Conservation (phyloP, 495 filamentous ascomycete species). For the Xylaria longipes region DNA sequence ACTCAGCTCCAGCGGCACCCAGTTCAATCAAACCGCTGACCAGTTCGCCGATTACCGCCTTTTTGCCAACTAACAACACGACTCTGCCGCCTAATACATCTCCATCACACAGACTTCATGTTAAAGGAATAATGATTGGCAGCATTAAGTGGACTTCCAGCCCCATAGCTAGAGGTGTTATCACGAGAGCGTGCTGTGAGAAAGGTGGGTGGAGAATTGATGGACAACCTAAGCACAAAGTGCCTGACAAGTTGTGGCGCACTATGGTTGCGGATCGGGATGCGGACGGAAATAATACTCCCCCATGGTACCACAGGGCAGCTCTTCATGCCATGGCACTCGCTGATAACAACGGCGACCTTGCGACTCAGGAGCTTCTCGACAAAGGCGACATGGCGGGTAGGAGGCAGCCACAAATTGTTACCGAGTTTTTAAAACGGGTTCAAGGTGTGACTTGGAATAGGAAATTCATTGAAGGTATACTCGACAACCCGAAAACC, state of each 20-base stretch:
- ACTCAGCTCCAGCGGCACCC: too few species aligned
- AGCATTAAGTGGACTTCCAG: background rate
- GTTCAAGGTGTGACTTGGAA: slow-evolving; percentile 40
- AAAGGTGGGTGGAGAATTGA: too few species aligned
- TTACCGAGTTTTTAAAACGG: slow-evolving; percentile 31
- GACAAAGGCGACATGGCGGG: background rate
- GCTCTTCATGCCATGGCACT: slow-evolving; percentile 25
- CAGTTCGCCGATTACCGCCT: too few species aligned
- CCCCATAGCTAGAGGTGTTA: slow-evolving; percentile 6
- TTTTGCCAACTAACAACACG: too few species aligned
- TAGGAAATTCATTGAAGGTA: slow-evolving; percentile 31
- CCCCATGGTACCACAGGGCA: slow-evolving; percentile 29
- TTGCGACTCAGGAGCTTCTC: slow-evolving; percentile 19
- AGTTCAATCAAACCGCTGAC: too few species aligned
- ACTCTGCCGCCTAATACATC: too few species aligned
- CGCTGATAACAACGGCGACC: slow-evolving; percentile 20
- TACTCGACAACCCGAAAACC: background rate
- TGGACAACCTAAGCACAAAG: background rate
- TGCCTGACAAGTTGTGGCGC: slow-evolving; percentile 33
- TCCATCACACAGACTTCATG: background rate
- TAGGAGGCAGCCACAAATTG: background rate
- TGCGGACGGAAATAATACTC: slow-evolving; percentile 26
- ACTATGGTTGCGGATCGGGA: slow-evolving; percentile 37
- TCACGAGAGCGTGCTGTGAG: background rate
- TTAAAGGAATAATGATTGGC: slow-evolving; percentile 4